Base-by-base conservation (phyloP, 805 yeast species). In the Cephaloascus fragrans region DNA sequence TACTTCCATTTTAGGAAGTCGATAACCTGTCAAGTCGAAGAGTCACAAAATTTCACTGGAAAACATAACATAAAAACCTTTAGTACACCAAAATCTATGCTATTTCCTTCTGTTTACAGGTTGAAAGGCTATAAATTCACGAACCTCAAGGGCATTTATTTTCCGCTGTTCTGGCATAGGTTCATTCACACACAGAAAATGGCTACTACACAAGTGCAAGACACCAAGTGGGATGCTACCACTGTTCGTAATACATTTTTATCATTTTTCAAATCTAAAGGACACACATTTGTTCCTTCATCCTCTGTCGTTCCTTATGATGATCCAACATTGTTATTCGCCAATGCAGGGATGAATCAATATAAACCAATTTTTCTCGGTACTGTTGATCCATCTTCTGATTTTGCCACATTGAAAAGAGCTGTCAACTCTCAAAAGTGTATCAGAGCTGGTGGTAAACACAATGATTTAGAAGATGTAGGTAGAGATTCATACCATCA, bases 291-390 rank as follows among this genome's bases (percentile, higher is more conserved):
- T 59, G 89, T 93, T 36, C 87, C 96, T 18, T 83, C 95, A 0
- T 88, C 97, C 2, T 85, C 96, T 0, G 97, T 90, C 20, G 81
- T 93, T 44, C 99, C 99, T 39, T 95, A 83, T 59, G 97, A 93
- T 66, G 99, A 93, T 59, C 98, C 99, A 38, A 90, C 97, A 19
- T 73, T 93, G 45, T 69, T 93, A 45, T 93, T 93, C 57, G 95
- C 98, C 56, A 93, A 93, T 59, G 99, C 99, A 43, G 98, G 97
- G 64, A 93, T 93, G 99, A 93, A 93, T 67, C 99, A 93, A 69
- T 93, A 89, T 65, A 93, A 93, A 64, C 96, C 98, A 12, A 93
- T 93, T 50, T 93, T 93, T 61, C 70, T 89, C 55, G 99, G 99
- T 40, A 89, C 97, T 8, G 97, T 88, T 36, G 97, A 93, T 51